These are phyloP conservation scores for Pichia thaimueangensis DNA, from an alignment of 805 yeast genomes.

Conservation along the genomic window DNA sequence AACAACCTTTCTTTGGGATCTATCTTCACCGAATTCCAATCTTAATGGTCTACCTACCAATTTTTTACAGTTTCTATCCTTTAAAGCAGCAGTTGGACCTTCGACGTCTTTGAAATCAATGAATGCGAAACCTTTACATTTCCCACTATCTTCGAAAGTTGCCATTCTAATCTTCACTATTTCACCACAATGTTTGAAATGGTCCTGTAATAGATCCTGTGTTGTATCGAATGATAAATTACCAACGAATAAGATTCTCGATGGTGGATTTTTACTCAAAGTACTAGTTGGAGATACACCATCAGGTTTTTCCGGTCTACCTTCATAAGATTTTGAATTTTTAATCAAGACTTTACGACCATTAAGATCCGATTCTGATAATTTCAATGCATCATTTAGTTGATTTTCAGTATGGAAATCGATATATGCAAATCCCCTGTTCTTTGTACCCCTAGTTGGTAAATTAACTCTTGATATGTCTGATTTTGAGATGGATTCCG, in stretches of 20 bases:
- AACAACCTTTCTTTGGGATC: slow-evolving; percentile 45
- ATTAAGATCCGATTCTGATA: slow-evolving; percentile 68
- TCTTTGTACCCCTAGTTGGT: slow-evolving; percentile 66
- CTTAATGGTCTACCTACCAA: slow-evolving; percentile 71
- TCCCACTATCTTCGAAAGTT: slow-evolving; percentile 93
- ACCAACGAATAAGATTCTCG: slow-evolving; percentile 85
- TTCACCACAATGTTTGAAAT: slow-evolving; percentile 88
- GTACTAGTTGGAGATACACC: slow-evolving; percentile 4
- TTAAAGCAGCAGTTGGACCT: slow-evolving; percentile 79
- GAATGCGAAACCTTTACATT: slow-evolving; percentile 95
- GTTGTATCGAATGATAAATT: slow-evolving; percentile 90
- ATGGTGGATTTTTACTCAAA: slow-evolving; percentile 74
- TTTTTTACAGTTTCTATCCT: slow-evolving; percentile 58
- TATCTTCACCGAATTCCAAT: slow-evolving; percentile 91
- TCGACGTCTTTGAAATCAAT: slow-evolving; percentile 75
- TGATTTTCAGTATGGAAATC: slow-evolving; percentile 63
- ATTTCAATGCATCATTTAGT: slow-evolving; percentile 52
- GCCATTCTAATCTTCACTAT: slow-evolving; percentile 87
- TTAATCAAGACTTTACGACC: slow-evolving; percentile 86
- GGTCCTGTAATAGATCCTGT: slow-evolving; percentile 66
- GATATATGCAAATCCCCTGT: slow-evolving; percentile 85
- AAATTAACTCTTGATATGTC: slow-evolving; percentile 73
- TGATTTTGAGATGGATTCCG: slow-evolving; percentile 42
- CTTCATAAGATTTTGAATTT: slow-evolving; percentile 72
- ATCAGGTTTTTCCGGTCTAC: slow-evolving; percentile 57